Evolutionary conservation across 163 green algal genomes (phyloP), one percentile per base, ranked within the genome.

Genomic region (Botryococcus braunii): DNA sequence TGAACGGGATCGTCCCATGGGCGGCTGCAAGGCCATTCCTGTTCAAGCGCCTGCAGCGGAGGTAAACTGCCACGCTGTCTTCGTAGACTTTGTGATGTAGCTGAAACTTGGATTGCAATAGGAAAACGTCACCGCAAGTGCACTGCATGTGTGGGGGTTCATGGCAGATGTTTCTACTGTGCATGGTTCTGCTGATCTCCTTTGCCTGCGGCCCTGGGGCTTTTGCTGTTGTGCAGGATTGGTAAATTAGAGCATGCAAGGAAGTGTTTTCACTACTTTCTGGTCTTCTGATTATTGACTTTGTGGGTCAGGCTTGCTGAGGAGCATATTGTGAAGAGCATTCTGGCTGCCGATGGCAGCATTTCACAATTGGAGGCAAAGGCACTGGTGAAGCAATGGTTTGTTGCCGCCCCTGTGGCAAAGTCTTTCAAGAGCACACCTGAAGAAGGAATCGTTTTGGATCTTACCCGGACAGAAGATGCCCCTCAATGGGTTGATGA

Each of bases 1-100:
- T 99, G 37, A 69, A 73, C 7, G 85, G 82, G 66, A 83, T 97
- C 7, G 89, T 99, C 50, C 85, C 90, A 11, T 98, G 93, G 94
- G 62, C 69, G 2, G 38, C 83, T 32, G 82, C 89, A 0, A 84
- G 95, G 38, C 29, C 69, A 35, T 98, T 97, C 81, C 91, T 99
- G 37, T 82, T 81, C 11, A 63, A 56, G 2, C 86, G 92, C 36
- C 83, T 99, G 23, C 74, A 74, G n/a, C 71, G 76, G 31, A 73
- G 73, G 73, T 74, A 46, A 9, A 17, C n/a, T 38, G 13, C 23
- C 35, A 17, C 69, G 32, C 61, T 79, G 56, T 1, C 37, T 5
- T 52, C 13, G 17, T 52, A 17, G 43, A 17, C 17, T 13, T 52
- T 52, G 13, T 17, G 43, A 27, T 13, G 13, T 27, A 17, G 13